These are phyloP conservation scores for Lactarius hengduanensis DNA, from an alignment of 768 basidiomycete species.

Conservation along the genomic window DNA sequence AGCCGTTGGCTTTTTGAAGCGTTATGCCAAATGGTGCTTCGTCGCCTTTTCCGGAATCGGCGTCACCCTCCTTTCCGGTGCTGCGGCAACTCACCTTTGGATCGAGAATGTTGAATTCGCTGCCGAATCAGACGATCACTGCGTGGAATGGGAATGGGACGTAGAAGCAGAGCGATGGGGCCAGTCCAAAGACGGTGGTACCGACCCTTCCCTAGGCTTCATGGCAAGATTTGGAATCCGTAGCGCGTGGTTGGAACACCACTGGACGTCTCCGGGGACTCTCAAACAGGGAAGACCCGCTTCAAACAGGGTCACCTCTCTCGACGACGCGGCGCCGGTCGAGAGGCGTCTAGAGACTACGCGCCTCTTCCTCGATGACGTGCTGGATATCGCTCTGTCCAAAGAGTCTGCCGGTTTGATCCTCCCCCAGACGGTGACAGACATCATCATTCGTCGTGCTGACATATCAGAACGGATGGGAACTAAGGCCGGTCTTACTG, in stretches of 20 bases:
- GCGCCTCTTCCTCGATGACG: conserved; percentile 51
- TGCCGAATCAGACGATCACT: conserved; percentile 51
- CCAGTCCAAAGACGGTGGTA: conserved; percentile 52
- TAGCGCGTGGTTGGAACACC: conserved; percentile 67
- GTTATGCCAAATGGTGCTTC: conserved; percentile 51
- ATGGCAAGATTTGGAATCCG: conserved; percentile 60
- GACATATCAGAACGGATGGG: conserved; percentile 62
- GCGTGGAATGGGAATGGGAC: conserved; percentile 66
- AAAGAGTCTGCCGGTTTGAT: conserved; percentile 42
- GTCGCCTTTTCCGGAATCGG: conserved; percentile 46
- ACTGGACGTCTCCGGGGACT: conserved; percentile 46
- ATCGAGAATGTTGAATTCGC: conserved; percentile 57
- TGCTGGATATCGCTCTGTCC: conserved; percentile 47
- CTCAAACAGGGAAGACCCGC: conserved; percentile 12
- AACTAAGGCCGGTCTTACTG: conserved; percentile 45
- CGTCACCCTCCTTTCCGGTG: conserved; percentile 46
- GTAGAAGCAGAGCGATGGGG: conserved; percentile 61
- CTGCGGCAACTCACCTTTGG: conserved; percentile 59
- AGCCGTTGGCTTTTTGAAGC: conserved; percentile 45
- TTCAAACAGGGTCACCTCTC: conserved; percentile 9
- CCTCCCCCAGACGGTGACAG: conserved; percentile 49
- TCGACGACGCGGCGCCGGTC: conserved; percentile 31
- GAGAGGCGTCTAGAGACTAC: conserved; percentile 57
- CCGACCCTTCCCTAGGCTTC: conserved; percentile 67
- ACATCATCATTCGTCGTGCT: conserved; percentile 57